Percentiles rank a stretch among this genome's conserved stretches.
Conservation (phyloP, 495 filamentous ascomycete genomes). For the Penicillium goetzii region DNA sequence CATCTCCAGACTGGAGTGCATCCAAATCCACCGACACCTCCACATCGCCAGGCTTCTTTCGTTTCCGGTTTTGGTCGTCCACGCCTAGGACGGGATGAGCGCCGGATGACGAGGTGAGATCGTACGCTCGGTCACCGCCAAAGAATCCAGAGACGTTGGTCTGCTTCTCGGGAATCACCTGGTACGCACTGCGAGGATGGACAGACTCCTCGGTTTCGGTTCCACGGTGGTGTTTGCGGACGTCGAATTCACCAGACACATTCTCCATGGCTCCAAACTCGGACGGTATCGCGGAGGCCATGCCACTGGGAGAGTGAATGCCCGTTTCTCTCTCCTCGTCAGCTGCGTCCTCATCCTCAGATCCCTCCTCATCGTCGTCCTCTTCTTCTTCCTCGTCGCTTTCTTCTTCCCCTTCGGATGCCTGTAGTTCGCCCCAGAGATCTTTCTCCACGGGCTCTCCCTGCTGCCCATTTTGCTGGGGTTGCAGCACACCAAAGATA, state of each 20-base stretch:
- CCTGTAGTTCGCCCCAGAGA: constrained; percentile 92
- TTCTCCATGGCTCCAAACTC: constrained; percentile 73
- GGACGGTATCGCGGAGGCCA: constrained; percentile 77
- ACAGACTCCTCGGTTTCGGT: constrained; percentile 85
- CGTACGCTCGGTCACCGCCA: constrained; percentile 89
- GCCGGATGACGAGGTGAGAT: constrained; percentile 62
- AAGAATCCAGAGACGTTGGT: constrained; percentile 90
- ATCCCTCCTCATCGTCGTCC: constrained; percentile 75
- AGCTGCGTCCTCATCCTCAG: constrained; percentile 67
- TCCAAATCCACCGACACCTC: constrained; percentile 90
- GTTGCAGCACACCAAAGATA: constrained; percentile 83
- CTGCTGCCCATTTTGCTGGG: constrained; percentile 59
- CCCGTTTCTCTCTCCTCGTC: constrained; percentile 68
- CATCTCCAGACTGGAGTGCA: constrained; percentile 67
- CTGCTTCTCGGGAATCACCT: constrained; percentile 86
- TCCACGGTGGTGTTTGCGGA: constrained; percentile 84
- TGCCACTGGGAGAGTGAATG: constrained; percentile 73
- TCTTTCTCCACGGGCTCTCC: constrained; percentile 86
- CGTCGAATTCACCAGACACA: constrained; percentile 85
- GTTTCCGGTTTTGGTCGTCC: constrained; percentile 78
- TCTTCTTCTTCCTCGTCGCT: constrained; percentile 69
- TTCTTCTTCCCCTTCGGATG: constrained; percentile 80
- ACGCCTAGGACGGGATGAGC: constrained; percentile 74
- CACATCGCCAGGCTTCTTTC: constrained; percentile 94
- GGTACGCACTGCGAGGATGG: constrained; percentile 77